Base-by-base conservation (phyloP, 1,284 basidiomycete genomes). In the Sphagnurus paluster region DNA sequence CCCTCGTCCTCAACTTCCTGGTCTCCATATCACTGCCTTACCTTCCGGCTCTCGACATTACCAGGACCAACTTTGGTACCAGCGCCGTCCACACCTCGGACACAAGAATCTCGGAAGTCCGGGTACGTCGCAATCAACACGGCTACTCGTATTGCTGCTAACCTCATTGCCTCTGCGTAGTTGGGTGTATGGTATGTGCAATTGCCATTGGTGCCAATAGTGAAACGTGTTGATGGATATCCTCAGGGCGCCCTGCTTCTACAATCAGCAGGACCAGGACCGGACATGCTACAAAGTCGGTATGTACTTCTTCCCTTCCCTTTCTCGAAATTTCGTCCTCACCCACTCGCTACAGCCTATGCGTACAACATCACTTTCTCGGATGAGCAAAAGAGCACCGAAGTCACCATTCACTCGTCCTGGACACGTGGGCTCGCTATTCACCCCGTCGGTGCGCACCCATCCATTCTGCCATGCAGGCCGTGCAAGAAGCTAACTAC, bases 401-500 rank as follows among this genome's bases (percentile, higher is more conserved):
- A 54, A 53, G 69, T 77, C 14, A 68, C 60, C 45, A 75, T 84
- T 49, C 71, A 68, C 3, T 57, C 77, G 0, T 76, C 79, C 4
- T 87, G 84, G 82, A 90, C 87, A 9, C 77, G 79, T 37, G 87
- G 86, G 4, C 75, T 90, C 4, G 83, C 80, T 3, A 71, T 87
- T 19, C 85, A 88, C 56, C 85, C 85, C 17, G 78, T 87, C 46
- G 85, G 87, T 87, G 52, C 42, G 76, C 68, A 23, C 8, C 41
- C 34, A 34, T 37, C 19, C 42, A 16, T n/a, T 17, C 23, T 28
- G 17, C 30, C 36, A 30, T 26, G 29, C 39, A 14, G 49, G 21
- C 34, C 33, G 42, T 37, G 25, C 25, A 28, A 14, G 21, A 11
- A 25, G 45, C 44, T 34, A 50, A 33, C 26, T 44, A 13, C 11